These are phyloP conservation scores for Cercospora zeae-maydis DNA, from an alignment of 2,329 filamentous ascomycete species.

Conservation along the genomic window DNA sequence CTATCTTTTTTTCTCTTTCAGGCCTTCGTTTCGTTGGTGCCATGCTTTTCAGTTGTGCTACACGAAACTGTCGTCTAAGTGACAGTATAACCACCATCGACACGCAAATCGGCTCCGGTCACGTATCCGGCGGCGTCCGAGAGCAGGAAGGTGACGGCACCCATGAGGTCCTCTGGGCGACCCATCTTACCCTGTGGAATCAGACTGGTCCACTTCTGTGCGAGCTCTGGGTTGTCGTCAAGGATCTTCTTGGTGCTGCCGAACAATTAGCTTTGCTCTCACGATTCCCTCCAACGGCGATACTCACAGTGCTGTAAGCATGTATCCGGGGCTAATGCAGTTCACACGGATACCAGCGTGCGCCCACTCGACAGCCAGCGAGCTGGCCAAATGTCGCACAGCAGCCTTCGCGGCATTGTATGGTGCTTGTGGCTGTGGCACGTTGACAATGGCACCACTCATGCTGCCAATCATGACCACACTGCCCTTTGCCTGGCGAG, in stretches of 20 bases:
- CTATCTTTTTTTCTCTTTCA: background rate
- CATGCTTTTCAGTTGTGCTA: background rate
- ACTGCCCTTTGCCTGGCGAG: slow-evolving; percentile 71
- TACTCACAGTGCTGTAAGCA: slow-evolving; percentile 85
- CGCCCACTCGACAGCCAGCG: slow-evolving; percentile 92
- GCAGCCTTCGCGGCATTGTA: slow-evolving; percentile 94
- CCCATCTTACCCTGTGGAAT: slow-evolving; percentile 96
- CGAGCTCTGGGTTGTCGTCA: slow-evolving; percentile 85
- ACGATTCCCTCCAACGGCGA: background rate
- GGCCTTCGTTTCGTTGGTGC: background rate
- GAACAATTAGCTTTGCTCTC: slow-evolving; percentile 7
- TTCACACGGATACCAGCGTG: slow-evolving; percentile 85
- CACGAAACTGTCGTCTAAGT: slow-evolving; percentile 29
- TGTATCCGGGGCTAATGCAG: slow-evolving; percentile 92
- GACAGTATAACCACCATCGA: slow-evolving; percentile 45
- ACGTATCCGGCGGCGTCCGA: slow-evolving; percentile 76
- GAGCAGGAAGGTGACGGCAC: slow-evolving; percentile 80
- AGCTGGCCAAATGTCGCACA: slow-evolving; percentile 80
- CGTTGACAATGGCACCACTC: slow-evolving; percentile 89
- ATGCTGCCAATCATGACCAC: slow-evolving; percentile 97
- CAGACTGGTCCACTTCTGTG: slow-evolving; percentile 83
- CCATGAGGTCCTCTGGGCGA: slow-evolving; percentile 85
- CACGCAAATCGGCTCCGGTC: slow-evolving; percentile 48
- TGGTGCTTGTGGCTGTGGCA: slow-evolving; percentile 87
- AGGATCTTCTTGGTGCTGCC: slow-evolving; percentile 86